These are phyloP conservation scores for Neoscytalidium dimidiatum DNA, from an alignment of 2,329 filamentous ascomycete genomes.

Conservation along the genomic window DNA sequence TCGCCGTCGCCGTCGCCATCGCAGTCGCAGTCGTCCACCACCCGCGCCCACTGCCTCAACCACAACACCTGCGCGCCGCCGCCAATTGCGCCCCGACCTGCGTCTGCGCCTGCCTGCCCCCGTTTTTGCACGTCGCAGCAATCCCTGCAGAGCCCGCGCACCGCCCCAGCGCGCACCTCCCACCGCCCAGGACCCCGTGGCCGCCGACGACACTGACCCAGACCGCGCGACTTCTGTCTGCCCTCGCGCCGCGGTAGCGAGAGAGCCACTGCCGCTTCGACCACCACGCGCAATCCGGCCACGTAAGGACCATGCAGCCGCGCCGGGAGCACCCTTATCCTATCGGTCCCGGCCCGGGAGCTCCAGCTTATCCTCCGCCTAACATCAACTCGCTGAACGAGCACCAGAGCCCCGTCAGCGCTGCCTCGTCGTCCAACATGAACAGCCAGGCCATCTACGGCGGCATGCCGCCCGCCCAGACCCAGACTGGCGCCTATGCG, in stretches of 20 bases:
- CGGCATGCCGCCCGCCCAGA: background rate
- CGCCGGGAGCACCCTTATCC: constrained; percentile 16
- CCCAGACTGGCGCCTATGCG: background rate
- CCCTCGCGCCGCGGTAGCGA: constrained; percentile 3
- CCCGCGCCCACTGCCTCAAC: background rate
- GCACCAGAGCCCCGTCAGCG: constrained; percentile 4
- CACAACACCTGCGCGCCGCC: background rate
- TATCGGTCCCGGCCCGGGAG: constrained; percentile 11
- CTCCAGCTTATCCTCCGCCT: constrained; percentile 9
- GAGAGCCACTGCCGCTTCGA: constrained; percentile 1
- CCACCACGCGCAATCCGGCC: constrained; percentile 2
- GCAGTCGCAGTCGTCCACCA: too few relatives aligned
- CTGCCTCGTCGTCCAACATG: constrained; percentile 8
- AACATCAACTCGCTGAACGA: constrained; percentile 8
- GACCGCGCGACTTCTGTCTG: background rate
- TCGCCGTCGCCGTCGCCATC: too few relatives aligned
- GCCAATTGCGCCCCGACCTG: constrained; percentile 3
- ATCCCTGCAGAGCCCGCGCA: background rate
- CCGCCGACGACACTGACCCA: constrained; percentile 5
- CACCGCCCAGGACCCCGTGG: constrained; percentile 1
- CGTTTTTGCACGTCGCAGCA: background rate
- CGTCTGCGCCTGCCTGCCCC: background rate
- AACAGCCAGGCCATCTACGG: constrained; percentile 18
- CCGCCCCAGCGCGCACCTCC: background rate
- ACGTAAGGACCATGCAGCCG: constrained; percentile 16